A percentile compares a stretch with the other conserved stretches of the same genome.
Conservation (phyloP, 257 asterid species). For the Rubia yunnanensis region DNA sequence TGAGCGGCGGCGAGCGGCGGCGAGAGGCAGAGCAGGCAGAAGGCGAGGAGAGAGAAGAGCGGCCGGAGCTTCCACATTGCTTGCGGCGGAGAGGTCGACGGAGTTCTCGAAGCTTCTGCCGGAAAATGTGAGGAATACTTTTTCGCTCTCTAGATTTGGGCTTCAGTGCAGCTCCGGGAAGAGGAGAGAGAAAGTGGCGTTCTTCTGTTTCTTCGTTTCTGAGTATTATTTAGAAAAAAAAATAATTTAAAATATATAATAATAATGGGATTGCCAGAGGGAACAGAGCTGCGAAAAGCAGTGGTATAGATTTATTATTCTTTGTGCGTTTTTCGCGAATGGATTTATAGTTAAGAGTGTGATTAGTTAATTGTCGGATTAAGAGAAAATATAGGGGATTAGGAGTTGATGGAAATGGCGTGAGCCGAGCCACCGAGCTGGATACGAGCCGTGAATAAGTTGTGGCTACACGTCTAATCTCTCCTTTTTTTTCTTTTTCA, state of each 20-base stretch:
- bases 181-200: slow-evolving; percentile 5
- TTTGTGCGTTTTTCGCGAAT: slow-evolving; percentile 6
- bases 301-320: not conserved
- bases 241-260: too few species aligned
- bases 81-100: slow-evolving; percentile 17
- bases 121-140: slow-evolving; percentile 5
- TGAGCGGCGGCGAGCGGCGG: slow-evolving; percentile 49
- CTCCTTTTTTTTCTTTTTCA: too few species aligned
- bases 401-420: not conserved
- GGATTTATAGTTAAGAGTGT: not conserved
- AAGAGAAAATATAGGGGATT: not conserved
- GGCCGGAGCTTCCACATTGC: slow-evolving; percentile 55
- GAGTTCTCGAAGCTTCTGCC: too few species aligned
- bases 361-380: not conserved
- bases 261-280: not conserved
- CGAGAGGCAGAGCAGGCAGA: slow-evolving; percentile 36
- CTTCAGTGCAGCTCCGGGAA: not conserved
- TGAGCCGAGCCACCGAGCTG: not conserved
- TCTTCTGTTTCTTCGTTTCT: not conserved
- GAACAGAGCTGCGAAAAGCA: slow-evolving; percentile 4
- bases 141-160: slow-evolving; percentile 12
- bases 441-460: not conserved
- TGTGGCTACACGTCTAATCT: not conserved
- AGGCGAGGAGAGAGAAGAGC: slow-evolving; percentile 18
- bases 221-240: not conserved